Evolutionary conservation across 176 grass and related monocot genomes (phyloP).

Genomic region (Alloteropsis semialata): DNA sequence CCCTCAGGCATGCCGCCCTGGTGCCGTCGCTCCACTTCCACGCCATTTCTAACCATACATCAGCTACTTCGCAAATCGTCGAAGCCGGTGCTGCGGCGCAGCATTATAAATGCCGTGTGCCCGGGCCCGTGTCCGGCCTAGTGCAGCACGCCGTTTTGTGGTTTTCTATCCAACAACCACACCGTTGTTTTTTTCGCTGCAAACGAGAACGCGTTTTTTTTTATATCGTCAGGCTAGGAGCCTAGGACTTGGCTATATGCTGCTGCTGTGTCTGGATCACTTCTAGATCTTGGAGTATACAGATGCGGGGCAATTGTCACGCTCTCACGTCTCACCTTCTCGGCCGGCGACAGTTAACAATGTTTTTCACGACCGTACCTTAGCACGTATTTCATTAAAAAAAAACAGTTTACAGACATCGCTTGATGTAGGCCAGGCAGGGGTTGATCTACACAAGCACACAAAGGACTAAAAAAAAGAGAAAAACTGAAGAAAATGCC

Average conservation of each 20-base stretch:
- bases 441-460: no score
- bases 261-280: no score
- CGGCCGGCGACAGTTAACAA: no score
- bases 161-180: not conserved
- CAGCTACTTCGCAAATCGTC: not conserved
- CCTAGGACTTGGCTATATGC: not conserved
- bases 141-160: not conserved
- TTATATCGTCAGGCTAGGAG: not conserved
- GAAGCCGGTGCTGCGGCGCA: not conserved
- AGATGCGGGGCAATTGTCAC: no score
- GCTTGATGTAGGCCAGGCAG: no score
- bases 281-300: no score
- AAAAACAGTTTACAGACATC: no score
- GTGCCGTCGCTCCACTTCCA: not conserved
- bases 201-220: not conserved
- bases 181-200: not conserved
- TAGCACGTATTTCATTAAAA: no score
- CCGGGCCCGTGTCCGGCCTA: not conserved
- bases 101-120: not conserved
- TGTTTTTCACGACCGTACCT: no score
- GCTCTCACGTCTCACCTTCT: no score
- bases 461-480: no score
- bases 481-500: no score
- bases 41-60: not conserved
- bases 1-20: not conserved